These are phyloP conservation scores for Asterochloris sp. DNA, from an alignment of 139 green algal species.

Conservation along the genomic window DNA sequence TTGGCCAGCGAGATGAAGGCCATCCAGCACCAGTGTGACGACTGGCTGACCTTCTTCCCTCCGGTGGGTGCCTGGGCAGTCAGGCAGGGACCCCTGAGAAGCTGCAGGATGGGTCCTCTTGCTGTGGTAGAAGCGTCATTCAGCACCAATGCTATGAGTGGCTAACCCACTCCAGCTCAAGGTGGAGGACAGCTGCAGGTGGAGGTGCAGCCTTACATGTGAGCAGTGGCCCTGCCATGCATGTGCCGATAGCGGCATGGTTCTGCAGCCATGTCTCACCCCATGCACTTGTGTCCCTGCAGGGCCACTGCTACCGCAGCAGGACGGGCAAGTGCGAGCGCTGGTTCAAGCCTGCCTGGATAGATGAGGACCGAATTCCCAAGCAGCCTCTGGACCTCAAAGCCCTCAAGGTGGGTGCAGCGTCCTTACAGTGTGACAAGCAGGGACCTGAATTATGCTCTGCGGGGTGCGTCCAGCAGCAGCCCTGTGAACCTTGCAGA, in stretches of 20 bases:
- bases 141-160: too few relatives aligned
- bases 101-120: neutral
- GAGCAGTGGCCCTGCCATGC: too few relatives aligned
- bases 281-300: neutral
- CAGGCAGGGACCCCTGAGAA: neutral
- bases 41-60: constrained; percentile 79
- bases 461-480: too few relatives aligned
- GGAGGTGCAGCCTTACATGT: too few relatives aligned
- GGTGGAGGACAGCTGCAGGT: too few relatives aligned
- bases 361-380: constrained; percentile 43
- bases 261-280: neutral
- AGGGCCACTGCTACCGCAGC: constrained; percentile 79
- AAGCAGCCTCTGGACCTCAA: constrained; percentile 12
- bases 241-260: too few relatives aligned
- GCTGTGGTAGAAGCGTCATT: too few relatives aligned
- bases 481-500: too few relatives aligned
- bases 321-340: constrained; percentile 69
- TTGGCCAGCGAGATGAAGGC: constrained; percentile 97
- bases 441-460: too few relatives aligned
- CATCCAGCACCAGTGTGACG: constrained; percentile 62
- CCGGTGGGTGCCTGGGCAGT: constrained; percentile 40
- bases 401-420: constrained; percentile 2
- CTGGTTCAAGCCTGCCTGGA: constrained; percentile 85
- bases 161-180: too few relatives aligned
- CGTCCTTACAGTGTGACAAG: too few relatives aligned